phyloP scores from a whole-genome alignment of 129 eudicot species.

The Lactuca sativa region DNA sequence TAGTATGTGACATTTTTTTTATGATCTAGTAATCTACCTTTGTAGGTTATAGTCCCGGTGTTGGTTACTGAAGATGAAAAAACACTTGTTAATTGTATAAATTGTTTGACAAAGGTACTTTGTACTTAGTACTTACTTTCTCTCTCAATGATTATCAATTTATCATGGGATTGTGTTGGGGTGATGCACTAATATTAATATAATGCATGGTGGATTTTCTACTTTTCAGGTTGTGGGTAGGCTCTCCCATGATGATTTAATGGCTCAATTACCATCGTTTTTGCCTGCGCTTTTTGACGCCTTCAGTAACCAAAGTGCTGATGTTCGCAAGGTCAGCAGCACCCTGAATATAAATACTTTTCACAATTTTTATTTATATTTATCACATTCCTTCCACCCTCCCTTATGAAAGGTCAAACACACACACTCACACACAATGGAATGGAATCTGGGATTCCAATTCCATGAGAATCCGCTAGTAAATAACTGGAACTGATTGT shows the following conservation, averaged over 20 bases:
- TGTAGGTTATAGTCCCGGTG: conserved; percentile 83
- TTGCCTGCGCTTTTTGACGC: conserved; percentile 96
- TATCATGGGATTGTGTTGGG: no score
- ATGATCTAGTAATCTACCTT: conserved; percentile 2
- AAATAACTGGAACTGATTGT: no score
- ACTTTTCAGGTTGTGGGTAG: conserved; percentile 81
- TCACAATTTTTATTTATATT: no score
- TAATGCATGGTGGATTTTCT: no score
- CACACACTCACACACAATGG: no score
- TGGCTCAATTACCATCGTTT: conserved; percentile 76
- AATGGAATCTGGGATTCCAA: no score
- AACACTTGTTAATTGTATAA: conserved; percentile 86
- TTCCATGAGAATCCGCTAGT: no score
- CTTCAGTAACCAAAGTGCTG: conserved; percentile 96
- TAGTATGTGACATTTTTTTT: not conserved
- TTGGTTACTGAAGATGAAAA: conserved; percentile 90
- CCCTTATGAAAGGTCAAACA: no score
- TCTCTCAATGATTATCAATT: not conserved
- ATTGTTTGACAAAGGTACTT: conserved; percentile 90
- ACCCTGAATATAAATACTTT: no score
- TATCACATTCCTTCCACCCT: no score
- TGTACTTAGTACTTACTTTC: not conserved
- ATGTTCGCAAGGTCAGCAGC: conserved; percentile 95
- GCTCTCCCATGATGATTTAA: conserved; percentile 85
- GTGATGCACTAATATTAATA: no score